Evolutionary conservation across 164 flowering plant genomes (phyloP).

Genomic region (Nelumbo lutea): DNA sequence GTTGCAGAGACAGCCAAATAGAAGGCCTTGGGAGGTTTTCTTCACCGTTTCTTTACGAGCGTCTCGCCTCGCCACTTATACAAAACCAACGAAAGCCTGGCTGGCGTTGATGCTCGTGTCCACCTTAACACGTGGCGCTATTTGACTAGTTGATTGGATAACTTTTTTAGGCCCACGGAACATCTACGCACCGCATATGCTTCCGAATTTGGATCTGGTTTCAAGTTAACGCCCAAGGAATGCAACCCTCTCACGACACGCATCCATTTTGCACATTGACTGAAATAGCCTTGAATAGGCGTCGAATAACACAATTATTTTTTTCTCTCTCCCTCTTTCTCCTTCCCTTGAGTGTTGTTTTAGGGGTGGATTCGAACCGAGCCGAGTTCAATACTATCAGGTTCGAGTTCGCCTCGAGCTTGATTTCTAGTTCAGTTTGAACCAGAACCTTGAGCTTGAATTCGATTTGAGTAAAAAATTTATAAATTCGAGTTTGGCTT

Average conservation of each 20-base stretch:
- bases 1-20: neutral
- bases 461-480: too few species aligned
- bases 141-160: neutral
- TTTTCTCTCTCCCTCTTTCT: too few species aligned
- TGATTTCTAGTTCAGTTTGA: too few species aligned
- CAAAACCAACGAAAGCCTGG: neutral
- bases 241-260: neutral
- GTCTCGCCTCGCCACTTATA: neutral
- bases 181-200: neutral
- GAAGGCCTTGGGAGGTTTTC: neutral
- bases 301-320: neutral
- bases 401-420: too few species aligned
- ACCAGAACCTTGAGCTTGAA: too few species aligned
- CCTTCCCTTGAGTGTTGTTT: too few species aligned
- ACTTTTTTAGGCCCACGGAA: neutral
- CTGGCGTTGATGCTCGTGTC: neutral
- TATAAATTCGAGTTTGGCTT: too few species aligned
- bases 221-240: neutral
- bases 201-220: neutral
- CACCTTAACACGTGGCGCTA: neutral
- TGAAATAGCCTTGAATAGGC: neutral
- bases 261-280: neutral
- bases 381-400: too few species aligned
- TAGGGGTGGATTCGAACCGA: too few species aligned
- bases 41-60: neutral